Conservation (phyloP, 1,284 basidiomycete species). For the Cutaneotrichosporon sp. region DNA sequence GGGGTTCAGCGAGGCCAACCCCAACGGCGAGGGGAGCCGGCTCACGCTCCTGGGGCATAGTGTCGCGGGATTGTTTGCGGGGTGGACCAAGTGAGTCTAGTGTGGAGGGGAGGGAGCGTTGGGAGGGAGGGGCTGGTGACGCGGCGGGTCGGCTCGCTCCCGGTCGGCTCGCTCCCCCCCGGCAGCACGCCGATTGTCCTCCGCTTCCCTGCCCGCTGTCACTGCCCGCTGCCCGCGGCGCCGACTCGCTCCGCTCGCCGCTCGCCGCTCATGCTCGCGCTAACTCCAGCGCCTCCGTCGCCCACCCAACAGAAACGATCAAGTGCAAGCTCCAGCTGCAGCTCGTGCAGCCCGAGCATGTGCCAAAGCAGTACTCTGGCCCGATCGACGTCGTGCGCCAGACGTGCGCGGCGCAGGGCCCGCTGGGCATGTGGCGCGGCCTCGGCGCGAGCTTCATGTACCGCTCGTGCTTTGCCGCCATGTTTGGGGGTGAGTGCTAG, state of each 20-base stretch:
- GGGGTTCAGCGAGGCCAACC: slow-evolving; percentile 43
- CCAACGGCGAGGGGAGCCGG: slow-evolving; percentile 18
- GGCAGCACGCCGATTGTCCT: neutral
- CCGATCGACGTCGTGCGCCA: slow-evolving; percentile 51
- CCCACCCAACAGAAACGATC: slow-evolving; percentile 54
- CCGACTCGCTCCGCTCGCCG: neutral
- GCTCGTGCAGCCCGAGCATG: slow-evolving; percentile 38
- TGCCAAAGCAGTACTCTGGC: slow-evolving; percentile 40
- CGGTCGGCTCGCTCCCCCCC: neutral
- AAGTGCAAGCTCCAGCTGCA: slow-evolving; percentile 54
- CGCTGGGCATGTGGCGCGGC: slow-evolving; percentile 52
- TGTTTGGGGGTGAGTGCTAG: slow-evolving; percentile 51
- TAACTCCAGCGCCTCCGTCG: slow-evolving; percentile 43
- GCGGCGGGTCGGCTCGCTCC: neutral
- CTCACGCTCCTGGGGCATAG: slow-evolving; percentile 48
- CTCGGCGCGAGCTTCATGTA: slow-evolving; percentile 51
- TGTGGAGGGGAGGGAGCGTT: too few relatives aligned
- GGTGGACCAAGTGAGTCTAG: slow-evolving; percentile 51
- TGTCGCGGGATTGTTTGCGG: slow-evolving; percentile 50
- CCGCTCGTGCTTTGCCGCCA: slow-evolving; percentile 49
- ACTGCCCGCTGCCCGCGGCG: too few relatives aligned
- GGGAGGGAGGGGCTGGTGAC: too few relatives aligned
- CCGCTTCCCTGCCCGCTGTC: too few relatives aligned
- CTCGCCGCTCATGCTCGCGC: neutral
- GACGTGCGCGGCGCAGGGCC: slow-evolving; percentile 44